Percentiles rank a stretch among this genome's conserved stretches.
Conservation (phyloP, 441 rosid genomes). For the Erysimum pusillum region DNA sequence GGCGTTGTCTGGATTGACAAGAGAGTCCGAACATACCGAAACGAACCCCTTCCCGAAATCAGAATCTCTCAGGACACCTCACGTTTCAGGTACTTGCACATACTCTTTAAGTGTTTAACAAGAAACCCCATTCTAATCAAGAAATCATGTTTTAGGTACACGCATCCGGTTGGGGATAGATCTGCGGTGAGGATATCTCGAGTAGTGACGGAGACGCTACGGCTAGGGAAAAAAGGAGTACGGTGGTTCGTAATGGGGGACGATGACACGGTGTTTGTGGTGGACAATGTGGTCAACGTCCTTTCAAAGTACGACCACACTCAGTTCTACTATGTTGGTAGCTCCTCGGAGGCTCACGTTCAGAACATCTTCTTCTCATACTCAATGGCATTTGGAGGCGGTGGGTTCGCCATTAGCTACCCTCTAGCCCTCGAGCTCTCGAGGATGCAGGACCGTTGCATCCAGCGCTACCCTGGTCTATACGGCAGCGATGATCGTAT, state of each 20-base stretch:
- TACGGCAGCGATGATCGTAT: conserved; percentile 90
- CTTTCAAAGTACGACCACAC: conserved; percentile 74
- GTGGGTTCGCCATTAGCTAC: conserved; percentile 89
- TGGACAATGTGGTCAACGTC: conserved; percentile 73
- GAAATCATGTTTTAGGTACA: conserved; percentile 50
- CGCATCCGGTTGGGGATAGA: conserved; percentile 72
- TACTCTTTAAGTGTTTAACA: neutral
- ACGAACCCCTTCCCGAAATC: conserved; percentile 69
- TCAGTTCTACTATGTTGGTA: conserved; percentile 78
- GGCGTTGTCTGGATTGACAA: conserved; percentile 85
- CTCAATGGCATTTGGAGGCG: conserved; percentile 93
- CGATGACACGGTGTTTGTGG: conserved; percentile 88
- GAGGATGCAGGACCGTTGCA: conserved; percentile 85
- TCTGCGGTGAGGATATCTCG: conserved; percentile 80
- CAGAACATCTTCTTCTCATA: conserved; percentile 88
- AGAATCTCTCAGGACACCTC: conserved; percentile 71
- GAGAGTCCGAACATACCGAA: conserved; percentile 49
- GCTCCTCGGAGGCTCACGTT: conserved; percentile 87
- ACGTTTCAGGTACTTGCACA: conserved; percentile 57
- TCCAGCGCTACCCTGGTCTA: conserved; percentile 78
- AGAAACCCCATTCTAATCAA: neutral
- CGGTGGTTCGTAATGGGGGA: conserved; percentile 96
- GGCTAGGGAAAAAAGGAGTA: conserved; percentile 72
- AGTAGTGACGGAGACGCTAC: conserved; percentile 79
- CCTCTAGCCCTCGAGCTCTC: conserved; percentile 74